phyloP scores from a whole-genome alignment of 345 rosid species.

The Geranium rotundifolium region DNA sequence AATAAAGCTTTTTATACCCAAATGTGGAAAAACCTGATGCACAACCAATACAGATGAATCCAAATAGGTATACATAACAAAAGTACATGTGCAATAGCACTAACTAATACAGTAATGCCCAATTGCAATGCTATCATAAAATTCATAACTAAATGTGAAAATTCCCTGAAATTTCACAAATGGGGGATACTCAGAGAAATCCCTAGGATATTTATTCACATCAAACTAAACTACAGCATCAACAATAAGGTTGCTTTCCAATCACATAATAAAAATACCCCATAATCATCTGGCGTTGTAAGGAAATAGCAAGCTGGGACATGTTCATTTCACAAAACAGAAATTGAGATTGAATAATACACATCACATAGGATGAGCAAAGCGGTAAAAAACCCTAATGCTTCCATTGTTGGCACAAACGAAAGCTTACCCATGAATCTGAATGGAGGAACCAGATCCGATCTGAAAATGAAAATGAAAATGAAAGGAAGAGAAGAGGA shows the following conservation, averaged over 20 bases:
- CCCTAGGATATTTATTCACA: neutral
- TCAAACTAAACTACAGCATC: neutral
- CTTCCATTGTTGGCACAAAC: too few species aligned
- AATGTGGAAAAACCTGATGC: constrained; percentile 41
- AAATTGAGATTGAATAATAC: neutral
- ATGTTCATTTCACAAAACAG: neutral
- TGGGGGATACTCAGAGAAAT: too few species aligned
- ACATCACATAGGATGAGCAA: neutral
- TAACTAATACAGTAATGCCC: too few species aligned
- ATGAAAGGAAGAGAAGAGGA: neutral
- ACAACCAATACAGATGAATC: neutral
- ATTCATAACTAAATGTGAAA: too few species aligned
- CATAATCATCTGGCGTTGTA: neutral
- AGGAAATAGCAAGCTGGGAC: neutral
- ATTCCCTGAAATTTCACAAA: too few species aligned
- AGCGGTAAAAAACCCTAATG: neutral
- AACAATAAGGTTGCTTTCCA: neutral
- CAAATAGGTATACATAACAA: neutral
- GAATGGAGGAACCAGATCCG: neutral
- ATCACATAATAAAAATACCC: neutral
- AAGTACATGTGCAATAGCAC: neutral
- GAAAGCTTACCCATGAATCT: neutral
- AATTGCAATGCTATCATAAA: too few species aligned
- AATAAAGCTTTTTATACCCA: constrained; percentile 29
- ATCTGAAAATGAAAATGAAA: too few species aligned